Base-by-base conservation (phyloP, 352 stramenopile species). In the Phytophthora meadii region DNA sequence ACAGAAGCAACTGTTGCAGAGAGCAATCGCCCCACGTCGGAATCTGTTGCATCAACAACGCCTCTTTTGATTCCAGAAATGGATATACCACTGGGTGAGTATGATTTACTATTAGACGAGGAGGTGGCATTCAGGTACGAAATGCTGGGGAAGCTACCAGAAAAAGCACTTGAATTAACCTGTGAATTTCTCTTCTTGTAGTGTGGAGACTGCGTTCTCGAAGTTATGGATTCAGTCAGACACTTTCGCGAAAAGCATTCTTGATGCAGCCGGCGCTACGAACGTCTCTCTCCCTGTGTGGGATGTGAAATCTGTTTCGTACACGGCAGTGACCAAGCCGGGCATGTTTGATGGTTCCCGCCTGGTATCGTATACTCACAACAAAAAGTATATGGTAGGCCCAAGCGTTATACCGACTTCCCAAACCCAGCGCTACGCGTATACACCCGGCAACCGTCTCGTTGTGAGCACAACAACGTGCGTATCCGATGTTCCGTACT, bases 371-470 rank as follows among this genome's bases (percentile, higher is more conserved):
- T 93, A 88, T 55, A 85, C 67, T 1, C 86, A 93, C 78, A 93
- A 96, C 76, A 96, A 96, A 62, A 94, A 96, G 65, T 95, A 95
- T 60, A 92, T 96, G 68, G 82, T 96, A 15, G 88, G 88, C 0
- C 86, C 88, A 1, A 92, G 84, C 52, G 67, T 71, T 34, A 94
- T 96, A 51, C 88, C 88, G 1, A 96, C 88, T 1, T 65, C 64
- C 14, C 86, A 94, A 56, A 80, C 76, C 7, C 84, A 94, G 55
- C 78, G 86, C 19, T 94, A 88, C 67, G 68, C 72, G 34, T 90
- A 85, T 52, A 70, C 74, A 12, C 53, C 58, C 6, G 47, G 54
- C 9, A 74, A 49, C 30, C 80, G 77, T 6, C 72, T 96, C n/a
- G 64, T 94, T 44, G 68, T 96, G 28, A 89, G 82, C 49, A 81